A percentile compares a stretch with the other conserved stretches of the same genome.
Conservation (phyloP, 2,329 filamentous ascomycete species). For the Cladorrhinum sp. region DNA sequence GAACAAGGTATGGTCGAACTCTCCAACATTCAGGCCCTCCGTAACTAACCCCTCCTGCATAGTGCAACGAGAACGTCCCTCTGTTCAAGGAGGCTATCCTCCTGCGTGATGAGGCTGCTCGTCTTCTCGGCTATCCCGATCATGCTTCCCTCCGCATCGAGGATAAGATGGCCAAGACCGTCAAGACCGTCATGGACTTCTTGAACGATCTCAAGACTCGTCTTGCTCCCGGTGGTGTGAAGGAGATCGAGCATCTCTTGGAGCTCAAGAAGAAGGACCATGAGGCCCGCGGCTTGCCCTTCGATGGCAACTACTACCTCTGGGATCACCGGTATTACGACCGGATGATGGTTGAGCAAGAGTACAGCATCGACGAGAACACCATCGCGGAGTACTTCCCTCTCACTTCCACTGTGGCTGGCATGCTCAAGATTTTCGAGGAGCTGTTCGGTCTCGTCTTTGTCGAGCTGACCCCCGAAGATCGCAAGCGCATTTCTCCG, state of each 20-base stretch:
- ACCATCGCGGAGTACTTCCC: constrained; percentile 84
- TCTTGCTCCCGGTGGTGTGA: constrained; percentile 64
- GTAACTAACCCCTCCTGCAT: neutral
- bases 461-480: constrained; percentile 66
- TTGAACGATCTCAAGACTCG: constrained; percentile 66
- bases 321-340: constrained; percentile 84
- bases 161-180: constrained; percentile 81
- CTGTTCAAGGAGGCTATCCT: constrained; percentile 73
- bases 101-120: constrained; percentile 74
- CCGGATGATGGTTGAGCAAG: constrained; percentile 74
- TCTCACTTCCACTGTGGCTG: constrained; percentile 66
- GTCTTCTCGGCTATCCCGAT: constrained; percentile 72
- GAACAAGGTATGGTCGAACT: constrained; percentile 58
- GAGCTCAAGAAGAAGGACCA: constrained; percentile 71
- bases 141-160: constrained; percentile 75
- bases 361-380: constrained; percentile 76
- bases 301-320: constrained; percentile 71
- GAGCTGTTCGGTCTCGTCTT: constrained; percentile 78
- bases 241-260: constrained; percentile 68
- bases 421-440: constrained; percentile 82
- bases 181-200: constrained; percentile 70
- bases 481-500: constrained; percentile 62
- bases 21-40: neutral
- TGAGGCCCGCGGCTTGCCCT: constrained; percentile 54
- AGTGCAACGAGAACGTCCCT: constrained; percentile 67